Evolutionary conservation across 2,329 filamentous ascomycete genomes (phyloP).

Genomic region (Camillea tinctor): DNA sequence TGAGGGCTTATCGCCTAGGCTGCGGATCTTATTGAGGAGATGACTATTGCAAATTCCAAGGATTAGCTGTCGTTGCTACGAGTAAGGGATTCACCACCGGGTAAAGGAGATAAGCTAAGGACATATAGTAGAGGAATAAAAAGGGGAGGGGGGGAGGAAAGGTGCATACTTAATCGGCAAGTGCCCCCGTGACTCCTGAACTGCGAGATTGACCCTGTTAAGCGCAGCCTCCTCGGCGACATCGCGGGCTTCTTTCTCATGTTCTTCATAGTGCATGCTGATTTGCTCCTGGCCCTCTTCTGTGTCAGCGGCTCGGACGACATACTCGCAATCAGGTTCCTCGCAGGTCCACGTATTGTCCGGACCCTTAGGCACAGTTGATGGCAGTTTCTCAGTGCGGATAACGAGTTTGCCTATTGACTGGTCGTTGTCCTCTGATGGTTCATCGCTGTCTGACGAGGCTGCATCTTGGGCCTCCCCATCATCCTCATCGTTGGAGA

Average conservation of each 20-base stretch:
- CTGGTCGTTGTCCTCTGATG: slow-evolving; percentile 16
- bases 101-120: not conserved
- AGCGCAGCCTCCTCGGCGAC: slow-evolving; percentile 30
- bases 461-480: slow-evolving; percentile 16
- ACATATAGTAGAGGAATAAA: slow-evolving; percentile 16
- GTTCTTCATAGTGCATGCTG: slow-evolving; percentile 58
- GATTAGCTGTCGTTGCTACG: not conserved
- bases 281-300: slow-evolving; percentile 56
- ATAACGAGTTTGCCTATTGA: slow-evolving; percentile 39
- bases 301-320: slow-evolving; percentile 62
- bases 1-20: slow-evolving; percentile 39
- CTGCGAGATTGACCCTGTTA: slow-evolving; percentile 48
- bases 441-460: slow-evolving; percentile 32
- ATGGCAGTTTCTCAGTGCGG: slow-evolving; percentile 49
- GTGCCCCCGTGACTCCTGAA: slow-evolving; percentile 56
- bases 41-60: slow-evolving; percentile 37
- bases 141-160: slow-evolving; percentile 35
- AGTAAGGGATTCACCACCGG: not conserved
- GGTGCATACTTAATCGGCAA: slow-evolving; percentile 55
- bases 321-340: slow-evolving; percentile 61
- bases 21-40: slow-evolving; percentile 55
- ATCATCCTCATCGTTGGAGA: slow-evolving; percentile 22
- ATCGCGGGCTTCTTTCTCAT: slow-evolving; percentile 55
- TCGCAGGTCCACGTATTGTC: slow-evolving; percentile 67
- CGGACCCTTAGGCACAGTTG: slow-evolving; percentile 50